phyloP scores from a whole-genome alignment of 257 asterid genomes.

The Fraxinus pennsylvanica region DNA sequence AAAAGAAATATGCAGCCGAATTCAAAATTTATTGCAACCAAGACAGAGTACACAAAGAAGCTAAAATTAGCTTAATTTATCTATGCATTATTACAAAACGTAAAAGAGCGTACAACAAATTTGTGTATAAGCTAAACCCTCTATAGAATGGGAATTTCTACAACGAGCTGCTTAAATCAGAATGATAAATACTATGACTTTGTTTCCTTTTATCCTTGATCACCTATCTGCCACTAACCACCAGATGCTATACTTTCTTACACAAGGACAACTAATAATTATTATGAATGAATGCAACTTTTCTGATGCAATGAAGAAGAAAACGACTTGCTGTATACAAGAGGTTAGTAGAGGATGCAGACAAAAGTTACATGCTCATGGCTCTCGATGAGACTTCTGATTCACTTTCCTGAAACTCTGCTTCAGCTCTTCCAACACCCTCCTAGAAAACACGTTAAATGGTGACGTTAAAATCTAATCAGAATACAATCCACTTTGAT shows the following conservation, averaged over 20 bases:
- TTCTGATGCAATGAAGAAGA: conserved; percentile 21
- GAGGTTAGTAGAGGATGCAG: conserved; percentile 6
- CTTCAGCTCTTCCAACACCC: conserved; percentile 33
- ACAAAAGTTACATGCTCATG: conserved; percentile 56
- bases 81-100: conserved; percentile 12
- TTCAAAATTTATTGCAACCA: background rate
- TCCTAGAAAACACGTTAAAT: conserved; percentile 42
- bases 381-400: conserved; percentile 69
- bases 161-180: conserved; percentile 18
- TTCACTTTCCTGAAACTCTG: conserved; percentile 52
- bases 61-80: conserved; percentile 20
- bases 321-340: conserved; percentile 16
- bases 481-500: conserved; percentile 12
- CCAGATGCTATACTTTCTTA: conserved; percentile 11
- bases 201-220: conserved; percentile 30
- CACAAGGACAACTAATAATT: conserved; percentile 22
- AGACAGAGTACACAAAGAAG: background rate
- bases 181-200: conserved; percentile 15
- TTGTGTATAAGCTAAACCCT: conserved; percentile 22
- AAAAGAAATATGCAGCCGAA: background rate
- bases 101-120: conserved; percentile 12
- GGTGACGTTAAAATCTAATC: conserved; percentile 17
- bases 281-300: conserved; percentile 15
- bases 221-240: background rate
- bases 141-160: conserved; percentile 15